Evolutionary conservation across 2,329 filamentous ascomycete species (phyloP), one percentile per base, ranked within the genome.

Genomic region (Paecilomyces niveus): DNA sequence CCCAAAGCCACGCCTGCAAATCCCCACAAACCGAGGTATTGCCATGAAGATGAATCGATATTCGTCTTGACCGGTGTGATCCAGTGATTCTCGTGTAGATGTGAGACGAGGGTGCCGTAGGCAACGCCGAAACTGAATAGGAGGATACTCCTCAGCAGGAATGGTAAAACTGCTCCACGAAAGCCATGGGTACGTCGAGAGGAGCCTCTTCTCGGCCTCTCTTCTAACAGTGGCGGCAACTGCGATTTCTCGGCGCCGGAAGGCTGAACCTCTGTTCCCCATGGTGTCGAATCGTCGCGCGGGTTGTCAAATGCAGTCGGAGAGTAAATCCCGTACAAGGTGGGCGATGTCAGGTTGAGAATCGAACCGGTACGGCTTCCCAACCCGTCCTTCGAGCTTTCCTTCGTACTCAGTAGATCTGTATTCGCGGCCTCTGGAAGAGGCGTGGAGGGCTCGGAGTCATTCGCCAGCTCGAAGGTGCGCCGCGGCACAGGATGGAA

Each of bases 321-420:
- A 10, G 86, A 87, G 78, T 96, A 99, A 68, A 99, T 99, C 57
- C 94, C 93, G 65, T 89, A 89, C 4, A 99, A 83, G 0, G 94
- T 96, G 1, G 91, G 92, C 9, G 89, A 88, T 3, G 91, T 96
- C 60, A 99, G 82, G 71, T 97, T 96, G 69, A 92, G 79, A 58
- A 91, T 84, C 9, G 91, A 96, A 63, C 88, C 85, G 24, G 87
- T 89, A 59, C 90, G 85, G 69, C 83, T 87, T 63, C 85, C 79
- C 64, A 71, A 33, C 63, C 67, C 51, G 64, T 71, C 67, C 31
- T 72, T 73, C 24, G 68, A 63, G 50, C 67, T 71, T 29, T 71
- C 67, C 32, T 72, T 73, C 24, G 68, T 62, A 45, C 67, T 70
- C 31, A 77, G 65, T 6, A 73, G 60, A 22, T 76, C 72, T 7